phyloP scores from a whole-genome alignment of 306 rosid genomes.

The Arachis hypogaea region DNA sequence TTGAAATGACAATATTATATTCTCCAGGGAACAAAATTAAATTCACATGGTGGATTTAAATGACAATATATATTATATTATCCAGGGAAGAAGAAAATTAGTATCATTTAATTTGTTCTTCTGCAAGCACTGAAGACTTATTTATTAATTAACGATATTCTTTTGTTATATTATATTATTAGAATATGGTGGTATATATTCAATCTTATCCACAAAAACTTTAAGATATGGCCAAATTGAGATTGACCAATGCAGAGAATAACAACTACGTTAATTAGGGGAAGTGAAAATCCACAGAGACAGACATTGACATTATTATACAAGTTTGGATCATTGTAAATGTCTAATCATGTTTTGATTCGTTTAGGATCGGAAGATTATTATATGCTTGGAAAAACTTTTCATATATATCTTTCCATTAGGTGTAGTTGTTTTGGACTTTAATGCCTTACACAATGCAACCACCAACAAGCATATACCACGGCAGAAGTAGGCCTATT shows the following conservation, averaged over 20 bases:
- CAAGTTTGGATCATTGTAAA: conserved; percentile 22
- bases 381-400: conserved; percentile 2
- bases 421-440: conserved; percentile 38
- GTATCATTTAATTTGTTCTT: too few relatives aligned
- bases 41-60: too few relatives aligned
- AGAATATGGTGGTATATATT: not conserved
- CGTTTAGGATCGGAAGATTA: not conserved
- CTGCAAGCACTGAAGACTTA: too few relatives aligned
- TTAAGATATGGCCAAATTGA: conserved; percentile 14
- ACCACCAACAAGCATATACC: conserved; percentile 14
- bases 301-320: not conserved
- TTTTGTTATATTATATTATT: not conserved
- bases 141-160: not conserved
- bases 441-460: conserved; percentile 3
- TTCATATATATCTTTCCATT: not conserved
- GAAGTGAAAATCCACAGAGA: not conserved
- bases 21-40: too few relatives aligned
- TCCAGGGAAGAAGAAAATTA: too few relatives aligned
- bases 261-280: conserved; percentile 27
- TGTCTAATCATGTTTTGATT: not conserved
- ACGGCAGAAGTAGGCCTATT: not conserved
- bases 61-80: too few relatives aligned
- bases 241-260: not conserved
- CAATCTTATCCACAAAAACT: conserved; percentile 8
- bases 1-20: too few relatives aligned